Base-by-base conservation (phyloP, 805 yeast genomes). In the Metschnikowia colocasiae region DNA sequence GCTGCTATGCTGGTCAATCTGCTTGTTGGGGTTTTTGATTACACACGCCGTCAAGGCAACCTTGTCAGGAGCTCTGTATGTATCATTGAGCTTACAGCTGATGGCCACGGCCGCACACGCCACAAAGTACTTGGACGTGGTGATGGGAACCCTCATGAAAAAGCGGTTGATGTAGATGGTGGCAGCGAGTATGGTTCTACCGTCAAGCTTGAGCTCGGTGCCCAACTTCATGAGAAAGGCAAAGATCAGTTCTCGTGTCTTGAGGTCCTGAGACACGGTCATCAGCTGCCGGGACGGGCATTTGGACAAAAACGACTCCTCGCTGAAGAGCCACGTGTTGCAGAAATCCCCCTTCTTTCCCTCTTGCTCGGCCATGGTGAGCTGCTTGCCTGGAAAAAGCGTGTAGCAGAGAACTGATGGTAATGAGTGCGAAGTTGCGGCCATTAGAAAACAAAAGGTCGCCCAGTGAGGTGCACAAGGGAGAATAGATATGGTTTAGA, bases 61-160 rank as follows among this genome's bases (percentile, higher is more conserved):
- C 54, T 66, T 69, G 47, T 71, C 76, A 4, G 76, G 75, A n/a
- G 62, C 69, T 20, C 76, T 50, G 49, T 70, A 72, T 6, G 64
- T 69, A 43, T 72, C 77, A 49, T 71, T 60, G 22, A 72, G 62
- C 56, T 72, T 72, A 51, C 74, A 66, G 16, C 74, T 63, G n/a
- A 72, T 69, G 37, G 73, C 65, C 8, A 72, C 50, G 5, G 76
- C 76, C 3, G 76, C 74, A 50, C 70, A 61, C 3, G 74, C 75
- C 25, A 72, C 74, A 49, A 61, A 72, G 57, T 72, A 71, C 49
- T 72, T 72, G 33, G 76, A 71, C 13, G 68, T 61, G 15, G 76
- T 67, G 29, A 72, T 69, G 13, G 76, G 74, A 50, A 63, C 48
- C 26, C 75, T 53, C 75, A 69, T 68, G 51, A 68, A 72, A 47